Conservation (phyloP, 2,329 filamentous ascomycete species). For the Blastomyces gilchristii region DNA sequence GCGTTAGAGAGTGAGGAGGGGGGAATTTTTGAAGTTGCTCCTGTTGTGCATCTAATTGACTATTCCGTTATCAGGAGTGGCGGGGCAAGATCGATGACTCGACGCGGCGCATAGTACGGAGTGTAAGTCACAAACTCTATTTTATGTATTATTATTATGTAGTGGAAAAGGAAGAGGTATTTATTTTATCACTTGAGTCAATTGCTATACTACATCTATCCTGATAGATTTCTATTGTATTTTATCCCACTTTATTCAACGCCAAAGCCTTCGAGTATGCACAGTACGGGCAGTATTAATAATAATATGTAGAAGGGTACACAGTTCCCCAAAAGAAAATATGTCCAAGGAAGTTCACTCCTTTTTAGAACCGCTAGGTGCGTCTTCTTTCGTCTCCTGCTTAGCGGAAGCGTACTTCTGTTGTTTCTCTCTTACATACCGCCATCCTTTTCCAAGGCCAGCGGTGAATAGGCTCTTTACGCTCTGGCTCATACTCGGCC, state of each 20-base stretch:
- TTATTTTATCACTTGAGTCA: neutral
- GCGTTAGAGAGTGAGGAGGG: conserved; percentile 11
- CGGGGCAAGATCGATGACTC: neutral
- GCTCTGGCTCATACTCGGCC: conserved; percentile 84
- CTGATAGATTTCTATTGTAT: neutral
- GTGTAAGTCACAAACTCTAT: too few species aligned
- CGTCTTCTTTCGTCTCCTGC: neutral
- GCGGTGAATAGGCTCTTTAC: conserved; percentile 75
- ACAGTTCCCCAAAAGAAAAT: neutral
- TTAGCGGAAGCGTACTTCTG: conserved; percentile 46
- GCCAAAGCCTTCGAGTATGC: conserved; percentile 1
- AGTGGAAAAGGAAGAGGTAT: neutral
- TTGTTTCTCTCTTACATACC: conserved; percentile 76
- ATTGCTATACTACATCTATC: neutral
- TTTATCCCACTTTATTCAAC: conserved; percentile 4
- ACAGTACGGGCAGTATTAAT: neutral
- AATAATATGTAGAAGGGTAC: neutral
- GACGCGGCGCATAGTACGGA: neutral
- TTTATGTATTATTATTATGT: neutral
- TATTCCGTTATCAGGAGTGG: conserved; percentile 1
- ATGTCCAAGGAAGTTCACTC: conserved; percentile 3
- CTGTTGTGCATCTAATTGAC: too few species aligned
- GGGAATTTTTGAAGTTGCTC: neutral
- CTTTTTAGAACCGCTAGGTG: conserved; percentile 5
- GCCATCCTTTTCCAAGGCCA: conserved; percentile 57